These are phyloP conservation scores for Rosa lucieae DNA, from an alignment of 306 rosid species.

Conservation along the genomic window DNA sequence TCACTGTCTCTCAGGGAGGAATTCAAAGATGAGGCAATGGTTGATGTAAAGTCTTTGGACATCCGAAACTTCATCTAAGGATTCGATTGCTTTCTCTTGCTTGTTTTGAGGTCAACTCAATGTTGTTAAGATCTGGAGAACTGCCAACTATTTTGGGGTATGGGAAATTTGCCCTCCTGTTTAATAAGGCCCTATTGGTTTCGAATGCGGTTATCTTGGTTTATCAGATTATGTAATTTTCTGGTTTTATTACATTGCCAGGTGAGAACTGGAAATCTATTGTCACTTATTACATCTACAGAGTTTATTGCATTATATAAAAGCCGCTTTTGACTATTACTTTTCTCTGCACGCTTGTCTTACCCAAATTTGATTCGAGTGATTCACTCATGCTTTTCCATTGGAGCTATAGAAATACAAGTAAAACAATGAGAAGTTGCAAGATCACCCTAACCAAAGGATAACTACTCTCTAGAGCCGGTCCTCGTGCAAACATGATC, in stretches of 20 bases:
- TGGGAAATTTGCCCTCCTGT: slow-evolving; percentile 36
- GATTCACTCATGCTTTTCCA: background rate
- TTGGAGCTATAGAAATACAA: background rate
- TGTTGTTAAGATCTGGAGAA: slow-evolving; percentile 36
- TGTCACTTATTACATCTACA: slow-evolving; percentile 17
- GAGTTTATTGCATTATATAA: background rate
- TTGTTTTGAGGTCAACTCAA: slow-evolving; percentile 27
- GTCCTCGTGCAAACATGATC: background rate
- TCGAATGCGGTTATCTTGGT: slow-evolving; percentile 30
- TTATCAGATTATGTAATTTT: slow-evolving; percentile 32
- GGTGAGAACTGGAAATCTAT: slow-evolving; percentile 25
- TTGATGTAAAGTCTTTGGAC: slow-evolving; percentile 73
- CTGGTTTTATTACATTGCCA: slow-evolving; percentile 17
- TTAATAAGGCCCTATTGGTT: slow-evolving; percentile 61
- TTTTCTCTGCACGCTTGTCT: background rate
- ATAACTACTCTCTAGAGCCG: background rate
- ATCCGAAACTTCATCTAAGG: slow-evolving; percentile 77
- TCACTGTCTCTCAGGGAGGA: slow-evolving; percentile 73
- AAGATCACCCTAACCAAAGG: background rate
- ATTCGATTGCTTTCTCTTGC: background rate
- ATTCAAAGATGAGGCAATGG: slow-evolving; percentile 76
- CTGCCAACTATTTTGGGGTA: slow-evolving; percentile 31
- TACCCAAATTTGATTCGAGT: background rate
- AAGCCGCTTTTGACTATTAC: background rate
- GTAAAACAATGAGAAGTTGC: background rate